Base-by-base conservation (phyloP, 2,329 filamentous ascomycete species). In the Dothistroma septosporum region DNA sequence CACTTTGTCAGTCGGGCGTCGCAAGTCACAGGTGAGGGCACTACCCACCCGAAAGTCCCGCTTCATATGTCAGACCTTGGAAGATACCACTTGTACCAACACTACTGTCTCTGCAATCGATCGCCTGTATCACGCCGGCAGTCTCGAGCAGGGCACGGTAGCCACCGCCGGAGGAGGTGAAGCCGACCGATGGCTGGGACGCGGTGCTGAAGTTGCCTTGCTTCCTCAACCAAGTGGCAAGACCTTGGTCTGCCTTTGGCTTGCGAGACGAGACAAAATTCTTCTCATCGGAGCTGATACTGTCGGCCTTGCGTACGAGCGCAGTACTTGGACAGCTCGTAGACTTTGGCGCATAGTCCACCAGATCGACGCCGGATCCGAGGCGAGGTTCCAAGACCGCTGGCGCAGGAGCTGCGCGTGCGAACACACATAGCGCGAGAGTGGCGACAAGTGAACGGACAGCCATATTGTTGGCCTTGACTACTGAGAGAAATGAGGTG, bases 51-150 rank as follows among this genome's bases (percentile, higher is more conserved):
- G 78, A 80, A 2, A 81, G 70, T 9, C 76, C 79, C 50, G 75
- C 69, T 47, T 80, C 74, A 62, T 82, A 81, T 3, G 78, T 79
- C 11, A 80, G 53, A 5, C 71, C 75, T 67, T 82, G 79, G 57
- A 75, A 80, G 0, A 82, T 62, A 4, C 79, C 79, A 50, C 72
- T 75, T 8, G 75, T 75, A 48, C 70, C 72, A 6, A 72, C 64
- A 48, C 74, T 67, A 59, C 74, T 76, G 55, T 81, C 78, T 56
- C 79, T 73, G 7, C 33, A 65, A 69, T 82, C 79, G 19, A 80
- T 69, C 2, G 69, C 78, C 65, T 80, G 74, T 28, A 80, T 65
- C 1, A 80, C 75, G 44, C 77, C 77, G 28, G 73, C 74, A 46
- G 70, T 71, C 28, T 67, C 66, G 5, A 80, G 72, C 35, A 79